Percentiles rank a stretch among this genome's conserved stretches.
Conservation (phyloP, 768 basidiomycete species). For the Podaxis carcinomalis region DNA sequence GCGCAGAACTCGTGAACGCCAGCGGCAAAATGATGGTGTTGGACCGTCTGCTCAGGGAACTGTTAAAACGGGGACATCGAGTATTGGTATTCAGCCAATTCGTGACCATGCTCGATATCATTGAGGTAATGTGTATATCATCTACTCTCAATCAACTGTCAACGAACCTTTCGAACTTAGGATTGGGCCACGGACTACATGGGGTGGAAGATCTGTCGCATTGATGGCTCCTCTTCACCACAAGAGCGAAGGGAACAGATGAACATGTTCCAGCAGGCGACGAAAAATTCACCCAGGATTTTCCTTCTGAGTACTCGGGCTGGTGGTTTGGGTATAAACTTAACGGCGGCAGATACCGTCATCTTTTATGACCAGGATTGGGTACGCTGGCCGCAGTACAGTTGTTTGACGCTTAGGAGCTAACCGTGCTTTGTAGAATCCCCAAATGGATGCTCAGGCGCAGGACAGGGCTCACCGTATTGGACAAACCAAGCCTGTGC, state of each 20-base stretch:
- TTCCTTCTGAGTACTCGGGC: slow-evolving; percentile 81
- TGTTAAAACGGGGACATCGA: slow-evolving; percentile 80
- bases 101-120: slow-evolving; percentile 93
- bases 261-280: slow-evolving; percentile 72
- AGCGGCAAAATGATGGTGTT: slow-evolving; percentile 98
- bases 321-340: slow-evolving; percentile 77
- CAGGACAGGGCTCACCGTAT: slow-evolving; percentile 96
- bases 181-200: slow-evolving; percentile 90
- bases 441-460: slow-evolving; percentile 96
- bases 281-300: slow-evolving; percentile 58
- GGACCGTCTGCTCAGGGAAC: slow-evolving; percentile 77
- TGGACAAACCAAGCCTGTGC: slow-evolving; percentile 87
- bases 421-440: slow-evolving; percentile 50
- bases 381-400: slow-evolving; percentile 39
- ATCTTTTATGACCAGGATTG: slow-evolving; percentile 94
- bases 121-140: slow-evolving; percentile 54
- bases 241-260: slow-evolving; percentile 81
- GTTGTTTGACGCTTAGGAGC: neutral
- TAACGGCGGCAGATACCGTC: slow-evolving; percentile 83
- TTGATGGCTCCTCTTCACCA: slow-evolving; percentile 87
- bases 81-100: slow-evolving; percentile 91
- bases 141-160: neutral
- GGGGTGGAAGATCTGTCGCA: slow-evolving; percentile 80
- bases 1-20: slow-evolving; percentile 76
- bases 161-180: slow-evolving; percentile 27